phyloP scores from a whole-genome alignment of 2,329 filamentous ascomycete genomes.

The Cladosporium sp. region DNA sequence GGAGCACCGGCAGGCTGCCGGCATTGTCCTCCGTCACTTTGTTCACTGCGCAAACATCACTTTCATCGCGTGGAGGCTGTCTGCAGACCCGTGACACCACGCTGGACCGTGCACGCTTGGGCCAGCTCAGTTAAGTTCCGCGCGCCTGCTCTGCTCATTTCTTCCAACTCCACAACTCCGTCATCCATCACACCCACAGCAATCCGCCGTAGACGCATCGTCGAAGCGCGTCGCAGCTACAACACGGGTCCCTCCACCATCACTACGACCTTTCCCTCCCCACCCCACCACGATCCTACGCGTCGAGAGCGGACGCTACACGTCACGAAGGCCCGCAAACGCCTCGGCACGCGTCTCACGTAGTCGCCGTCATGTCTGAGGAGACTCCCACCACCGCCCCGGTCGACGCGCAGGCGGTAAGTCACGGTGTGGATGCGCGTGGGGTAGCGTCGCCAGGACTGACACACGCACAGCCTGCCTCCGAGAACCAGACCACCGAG shows the following conservation, averaged over 20 bases:
- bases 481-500: constrained; percentile 15
- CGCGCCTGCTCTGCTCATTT: constrained; percentile 8
- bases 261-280: neutral
- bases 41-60: constrained; percentile 2
- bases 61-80: constrained; percentile 1
- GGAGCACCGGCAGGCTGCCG: constrained; percentile 20
- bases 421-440: constrained; percentile 12
- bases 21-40: constrained; percentile 22
- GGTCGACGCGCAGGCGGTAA: constrained; percentile 25
- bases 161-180: constrained; percentile 9
- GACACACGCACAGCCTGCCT: constrained; percentile 3
- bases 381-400: constrained; percentile 22
- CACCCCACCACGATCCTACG: constrained; percentile 6
- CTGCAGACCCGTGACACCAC: constrained; percentile 3
- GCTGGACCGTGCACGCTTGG: neutral
- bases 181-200: constrained; percentile 8
- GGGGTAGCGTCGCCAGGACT: neutral
- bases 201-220: constrained; percentile 8
- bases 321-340: constrained; percentile 9
- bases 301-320: constrained; percentile 9
- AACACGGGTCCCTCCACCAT: neutral
- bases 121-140: constrained; percentile 4
- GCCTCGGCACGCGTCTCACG: constrained; percentile 11
- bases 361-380: constrained; percentile 26
- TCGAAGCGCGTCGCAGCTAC: constrained; percentile 9